A percentile compares a stretch with the other conserved stretches of the same genome.
These are phyloP conservation scores for Rhododendron ovatum DNA, from an alignment of 148 eudicot species.

Conservation along the genomic window DNA sequence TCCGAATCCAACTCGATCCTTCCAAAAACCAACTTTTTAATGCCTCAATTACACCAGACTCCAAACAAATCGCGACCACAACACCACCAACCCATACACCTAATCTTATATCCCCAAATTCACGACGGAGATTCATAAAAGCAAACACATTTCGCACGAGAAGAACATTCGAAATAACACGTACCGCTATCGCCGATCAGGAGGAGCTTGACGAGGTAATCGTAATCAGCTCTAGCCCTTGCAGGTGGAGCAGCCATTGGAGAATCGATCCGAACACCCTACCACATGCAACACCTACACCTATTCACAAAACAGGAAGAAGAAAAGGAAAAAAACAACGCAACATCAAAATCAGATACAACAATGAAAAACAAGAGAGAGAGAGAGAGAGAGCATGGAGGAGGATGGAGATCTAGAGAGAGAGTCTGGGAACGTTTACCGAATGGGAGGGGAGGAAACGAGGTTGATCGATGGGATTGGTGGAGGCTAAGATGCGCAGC, in stretches of 20 bases:
- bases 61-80: neutral
- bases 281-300: slow-evolving; percentile 1
- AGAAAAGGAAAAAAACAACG: neutral
- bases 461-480: neutral
- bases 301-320: slow-evolving; percentile 2
- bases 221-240: slow-evolving; percentile 92
- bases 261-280: slow-evolving; percentile 23
- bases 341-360: slow-evolving; percentile 2
- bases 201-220: slow-evolving; percentile 86
- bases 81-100: neutral
- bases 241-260: slow-evolving; percentile 95
- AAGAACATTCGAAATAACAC: slow-evolving; percentile 1
- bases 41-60: neutral
- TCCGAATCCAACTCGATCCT: slow-evolving; percentile 9
- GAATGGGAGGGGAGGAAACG: neutral
- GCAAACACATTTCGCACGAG: neutral
- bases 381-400: neutral
- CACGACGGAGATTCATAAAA: neutral
- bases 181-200: slow-evolving; percentile 90
- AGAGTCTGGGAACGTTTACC: neutral
- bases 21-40: slow-evolving; percentile 1
- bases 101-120: neutral
- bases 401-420: slow-evolving; percentile 6
- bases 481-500: slow-evolving; percentile 20
- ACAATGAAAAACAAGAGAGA: neutral